phyloP scores from a whole-genome alignment of 169 alveolate genomes.

The Plasmodium vivax region DNA sequence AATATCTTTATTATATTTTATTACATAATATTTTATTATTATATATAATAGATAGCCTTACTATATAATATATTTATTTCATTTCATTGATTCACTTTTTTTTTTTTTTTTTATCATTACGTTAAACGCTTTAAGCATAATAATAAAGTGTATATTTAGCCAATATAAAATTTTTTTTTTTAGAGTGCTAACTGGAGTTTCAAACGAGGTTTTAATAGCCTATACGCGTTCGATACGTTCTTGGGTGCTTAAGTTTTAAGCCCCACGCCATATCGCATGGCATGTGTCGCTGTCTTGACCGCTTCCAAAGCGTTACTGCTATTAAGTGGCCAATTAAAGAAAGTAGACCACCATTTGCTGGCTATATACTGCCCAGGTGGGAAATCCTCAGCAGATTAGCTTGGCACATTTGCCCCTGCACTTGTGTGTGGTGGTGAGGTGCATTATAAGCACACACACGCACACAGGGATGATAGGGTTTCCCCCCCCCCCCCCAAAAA shows the following conservation, averaged over 20 bases:
- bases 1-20: background rate
- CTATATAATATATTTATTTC: background rate
- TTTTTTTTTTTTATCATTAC: constrained; percentile 8
- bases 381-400: background rate
- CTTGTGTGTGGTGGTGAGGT: background rate
- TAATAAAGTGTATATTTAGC: background rate
- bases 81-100: constrained; percentile 2
- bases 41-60: background rate
- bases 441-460: background rate
- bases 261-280: background rate
- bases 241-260: background rate
- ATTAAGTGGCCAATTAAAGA: background rate
- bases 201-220: background rate
- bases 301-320: background rate
- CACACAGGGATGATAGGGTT: background rate
- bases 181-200: background rate
- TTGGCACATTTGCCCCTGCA: background rate
- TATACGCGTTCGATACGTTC: background rate
- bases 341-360: background rate
- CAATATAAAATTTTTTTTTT: background rate
- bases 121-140: background rate
- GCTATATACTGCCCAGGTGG: background rate
- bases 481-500: background rate
- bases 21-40: background rate
- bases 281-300: background rate